Percentiles rank a stretch among this genome's conserved stretches.
phyloP scores from a whole-genome alignment of 2,329 filamentous ascomycete species.

The Aspergillus awamori region DNA sequence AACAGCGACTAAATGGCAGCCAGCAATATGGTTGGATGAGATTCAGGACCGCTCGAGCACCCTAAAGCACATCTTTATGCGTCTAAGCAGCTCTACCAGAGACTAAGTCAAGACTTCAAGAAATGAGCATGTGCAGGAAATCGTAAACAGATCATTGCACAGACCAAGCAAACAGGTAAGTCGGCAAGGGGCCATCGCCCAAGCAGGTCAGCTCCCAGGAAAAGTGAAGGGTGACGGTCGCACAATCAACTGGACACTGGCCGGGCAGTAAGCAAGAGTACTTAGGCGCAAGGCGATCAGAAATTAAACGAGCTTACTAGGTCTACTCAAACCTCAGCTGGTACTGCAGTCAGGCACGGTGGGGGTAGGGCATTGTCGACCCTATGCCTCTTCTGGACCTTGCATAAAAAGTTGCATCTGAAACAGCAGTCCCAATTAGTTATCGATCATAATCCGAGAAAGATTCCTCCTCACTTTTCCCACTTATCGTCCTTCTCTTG shows the following conservation, averaged over 20 bases:
- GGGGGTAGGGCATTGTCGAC: background rate
- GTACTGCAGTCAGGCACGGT: background rate
- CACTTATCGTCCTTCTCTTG: too few species aligned
- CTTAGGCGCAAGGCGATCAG: background rate
- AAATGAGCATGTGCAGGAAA: background rate
- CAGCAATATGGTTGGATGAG: background rate
- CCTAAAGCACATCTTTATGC: background rate
- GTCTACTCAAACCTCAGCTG: background rate
- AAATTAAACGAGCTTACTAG: background rate
- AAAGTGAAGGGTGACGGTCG: background rate
- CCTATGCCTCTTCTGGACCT: background rate
- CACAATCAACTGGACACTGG: background rate
- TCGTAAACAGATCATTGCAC: background rate
- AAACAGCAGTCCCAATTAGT: too few species aligned
- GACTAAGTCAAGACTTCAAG: background rate
- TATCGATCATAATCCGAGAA: too few species aligned
- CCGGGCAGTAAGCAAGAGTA: background rate
- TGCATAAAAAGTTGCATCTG: too few species aligned
- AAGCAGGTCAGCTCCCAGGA: background rate
- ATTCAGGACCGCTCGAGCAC: background rate
- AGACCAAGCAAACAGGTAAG: background rate
- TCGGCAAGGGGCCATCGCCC: background rate
- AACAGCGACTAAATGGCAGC: background rate
- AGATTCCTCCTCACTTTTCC: too few species aligned
- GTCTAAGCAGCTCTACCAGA: background rate